Evolutionary conservation across 2,329 filamentous ascomycete species (phyloP).

Genomic region (Ceratocystis papillata): DNA sequence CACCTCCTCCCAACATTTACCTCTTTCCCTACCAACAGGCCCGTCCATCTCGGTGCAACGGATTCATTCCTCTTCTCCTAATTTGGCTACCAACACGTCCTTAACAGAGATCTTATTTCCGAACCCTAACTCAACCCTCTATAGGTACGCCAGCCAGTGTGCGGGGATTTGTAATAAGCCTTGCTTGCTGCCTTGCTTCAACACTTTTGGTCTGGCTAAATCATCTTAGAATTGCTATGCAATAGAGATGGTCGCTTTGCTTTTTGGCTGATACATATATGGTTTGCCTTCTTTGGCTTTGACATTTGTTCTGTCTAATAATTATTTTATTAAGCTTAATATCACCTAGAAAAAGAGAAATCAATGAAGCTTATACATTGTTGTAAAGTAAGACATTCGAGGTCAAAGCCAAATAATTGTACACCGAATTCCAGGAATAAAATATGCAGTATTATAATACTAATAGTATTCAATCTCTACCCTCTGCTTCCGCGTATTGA

Average conservation of each 20-base stretch:
- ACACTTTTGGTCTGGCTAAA: background rate
- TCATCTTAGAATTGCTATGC: background rate
- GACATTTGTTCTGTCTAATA: background rate
- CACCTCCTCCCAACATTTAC: background rate
- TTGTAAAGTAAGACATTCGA: too few species aligned
- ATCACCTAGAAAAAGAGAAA: background rate
- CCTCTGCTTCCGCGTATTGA: too few species aligned
- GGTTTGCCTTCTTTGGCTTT: too few species aligned
- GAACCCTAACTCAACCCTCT: background rate
- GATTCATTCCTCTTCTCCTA: background rate
- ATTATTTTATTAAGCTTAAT: background rate
- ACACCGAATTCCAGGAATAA: too few species aligned
- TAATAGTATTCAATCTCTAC: too few species aligned
- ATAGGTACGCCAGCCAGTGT: background rate
- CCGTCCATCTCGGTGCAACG: background rate
- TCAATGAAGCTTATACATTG: too few species aligned
- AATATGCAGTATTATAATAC: too few species aligned
- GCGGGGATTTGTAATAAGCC: background rate
- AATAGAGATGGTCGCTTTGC: background rate
- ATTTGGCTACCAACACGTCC: conserved; percentile 1
- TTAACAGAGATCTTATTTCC: background rate
- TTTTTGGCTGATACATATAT: too few species aligned
- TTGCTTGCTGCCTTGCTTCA: background rate
- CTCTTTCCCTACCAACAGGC: background rate
- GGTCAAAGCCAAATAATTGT: too few species aligned